Base-by-base conservation (phyloP, 2,329 filamentous ascomycete genomes). In the Aurifilum marmelostoma region DNA sequence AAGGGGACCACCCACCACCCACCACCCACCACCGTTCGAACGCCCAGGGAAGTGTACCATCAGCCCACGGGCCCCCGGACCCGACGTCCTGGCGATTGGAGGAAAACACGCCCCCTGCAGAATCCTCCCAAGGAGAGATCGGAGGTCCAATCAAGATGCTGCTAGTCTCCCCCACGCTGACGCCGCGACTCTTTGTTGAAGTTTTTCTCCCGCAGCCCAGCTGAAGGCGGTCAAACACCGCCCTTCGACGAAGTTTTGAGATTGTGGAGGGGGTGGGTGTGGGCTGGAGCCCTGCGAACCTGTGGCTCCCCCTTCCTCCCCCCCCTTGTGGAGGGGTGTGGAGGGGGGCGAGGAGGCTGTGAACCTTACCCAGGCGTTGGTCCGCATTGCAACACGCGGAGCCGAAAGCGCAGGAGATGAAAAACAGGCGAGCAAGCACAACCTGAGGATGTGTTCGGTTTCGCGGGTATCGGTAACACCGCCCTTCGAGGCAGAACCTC, bases 171-270 rank as follows among this genome's bases (percentile, higher is more conserved):
- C 41, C 41, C 39, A 67, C 58, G 65, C 34, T 39, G 41, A 24
- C 62, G 39, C 24, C 37, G 56, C 18, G 52, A 56, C 56, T 37
- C 32, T 59, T 8, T 11, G 56, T 18, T 18, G 52, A 56, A 34
- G 32, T 6, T 39, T 37, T 59, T 47, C 43, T 47, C 43, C 5
- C 7, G 21, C 39, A 41, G 7, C 37, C 37, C 41, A 47, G 39
- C 24, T 34, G 39, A 29, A 63, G 65, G 65, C 65, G 65, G 65
- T 67, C 65, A 65, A 61, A 58, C 61, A 68, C 68, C 66, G 68
- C 68, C 41, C 61, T 61, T 52, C 60, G 67, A 34, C 29, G 43
- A 34, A 34, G 32, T 29, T 24, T 21, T 54, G 39, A n/a, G 52
- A 29, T 29, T 29, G 39, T 62, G 62, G 41, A 27, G 66, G 32